Evolutionary conservation across 1,284 basidiomycete species (phyloP), one percentile per base, ranked within the genome.

Genomic region (Chalciporus sp.): DNA sequence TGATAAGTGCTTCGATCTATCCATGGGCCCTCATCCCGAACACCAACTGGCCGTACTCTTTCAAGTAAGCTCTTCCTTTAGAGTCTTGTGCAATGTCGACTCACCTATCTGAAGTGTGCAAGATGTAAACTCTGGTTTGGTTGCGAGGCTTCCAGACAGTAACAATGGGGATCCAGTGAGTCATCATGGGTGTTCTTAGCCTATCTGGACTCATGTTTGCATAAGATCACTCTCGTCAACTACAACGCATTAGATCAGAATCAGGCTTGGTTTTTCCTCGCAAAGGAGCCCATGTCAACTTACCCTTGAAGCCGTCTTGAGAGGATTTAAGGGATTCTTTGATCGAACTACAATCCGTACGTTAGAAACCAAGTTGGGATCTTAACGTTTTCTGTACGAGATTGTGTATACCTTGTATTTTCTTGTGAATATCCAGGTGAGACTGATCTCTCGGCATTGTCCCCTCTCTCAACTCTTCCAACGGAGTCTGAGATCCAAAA

Each of bases 241-340:
- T 16, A 27, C 10, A 33, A 35, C 20, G 20, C 31, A n/a, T 7
- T 17, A 7, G 42, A 42, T 28, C 23, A 16, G 33, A 55, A 35
- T 20, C 47, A 41, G 43, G 35, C 35, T 12, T 55, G 53, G 55
- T 45, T 46, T n/a, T 49, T 55, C n/a, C 42, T 55, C 46, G 47
- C 31, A 40, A 55, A 49, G 31, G 55, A 46, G 39, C 50, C 50
- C n/a, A 23, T 27, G 28, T 44, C 42, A 23, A 23, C 23, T 23
- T 23, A 23, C 23, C 23, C 23, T 23, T 23, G 23, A 23, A 6
- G 23, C 23, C 23, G 23, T 23, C 6, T 23, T 23, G 6, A 23
- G 23, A 23, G 23, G 6, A 23, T 23, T 23, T 23, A 23, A 23
- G 23, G 23, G 23, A 6, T 6, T 23, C 23, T 23, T 2, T 23